Evolutionary conservation across 192 early-diverging fungal species (phyloP).

Genomic region (Mortierella alpina): DNA sequence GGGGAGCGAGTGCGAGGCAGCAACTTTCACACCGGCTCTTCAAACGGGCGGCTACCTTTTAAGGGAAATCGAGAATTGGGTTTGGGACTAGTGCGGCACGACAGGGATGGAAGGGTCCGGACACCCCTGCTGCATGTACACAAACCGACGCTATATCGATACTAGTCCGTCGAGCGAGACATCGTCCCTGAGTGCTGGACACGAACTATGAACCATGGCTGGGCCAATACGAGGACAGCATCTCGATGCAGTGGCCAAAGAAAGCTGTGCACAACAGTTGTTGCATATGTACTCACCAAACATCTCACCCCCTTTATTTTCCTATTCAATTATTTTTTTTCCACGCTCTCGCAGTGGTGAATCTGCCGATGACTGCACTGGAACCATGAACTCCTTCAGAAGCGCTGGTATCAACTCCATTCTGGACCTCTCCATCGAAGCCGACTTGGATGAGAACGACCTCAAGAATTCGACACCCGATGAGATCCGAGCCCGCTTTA

Average conservation of each 20-base stretch:
- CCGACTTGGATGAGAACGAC: constrained; percentile 73
- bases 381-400: constrained; percentile 78
- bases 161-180: background rate
- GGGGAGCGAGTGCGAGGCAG: background rate
- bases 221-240: too few species aligned
- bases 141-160: background rate
- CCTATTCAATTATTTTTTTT: background rate
- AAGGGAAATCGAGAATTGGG: too few species aligned
- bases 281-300: too few species aligned
- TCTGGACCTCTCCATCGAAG: constrained; percentile 89
- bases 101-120: too few species aligned
- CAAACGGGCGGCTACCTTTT: too few species aligned
- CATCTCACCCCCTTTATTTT: too few species aligned
- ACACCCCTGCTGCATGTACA: background rate
- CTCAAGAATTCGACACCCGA: constrained; percentile 39
- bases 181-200: too few species aligned
- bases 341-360: constrained; percentile 74
- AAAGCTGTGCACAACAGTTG: constrained; percentile 1
- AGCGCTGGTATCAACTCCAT: constrained; percentile 81
- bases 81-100: too few species aligned
- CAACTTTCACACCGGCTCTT: too few species aligned
- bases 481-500: constrained; percentile 60
- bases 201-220: too few species aligned
- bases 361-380: constrained; percentile 82
- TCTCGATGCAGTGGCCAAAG: too few species aligned